Conservation (phyloP, 805 yeast genomes). For the Ogataea pilisensis region DNA sequence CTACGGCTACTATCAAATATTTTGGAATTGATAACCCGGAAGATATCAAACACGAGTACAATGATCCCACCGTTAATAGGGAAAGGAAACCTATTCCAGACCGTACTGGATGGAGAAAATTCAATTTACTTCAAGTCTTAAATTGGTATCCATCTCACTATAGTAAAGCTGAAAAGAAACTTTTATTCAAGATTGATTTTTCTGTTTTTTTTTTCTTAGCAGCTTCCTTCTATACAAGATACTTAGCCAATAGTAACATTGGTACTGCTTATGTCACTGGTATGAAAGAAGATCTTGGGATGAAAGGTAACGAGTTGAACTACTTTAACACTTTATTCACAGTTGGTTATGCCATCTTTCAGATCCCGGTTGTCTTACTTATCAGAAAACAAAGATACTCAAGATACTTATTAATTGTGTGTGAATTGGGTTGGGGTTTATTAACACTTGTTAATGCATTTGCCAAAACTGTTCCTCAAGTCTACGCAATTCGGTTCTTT, state of each 20-base stretch:
- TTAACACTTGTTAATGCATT: constrained; percentile 35
- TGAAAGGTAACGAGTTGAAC: constrained; percentile 21
- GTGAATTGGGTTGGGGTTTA: constrained; percentile 45
- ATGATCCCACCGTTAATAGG: constrained; percentile 10
- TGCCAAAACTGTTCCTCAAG: constrained; percentile 40
- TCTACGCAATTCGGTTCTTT: constrained; percentile 56
- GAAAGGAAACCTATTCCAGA: constrained; percentile 8
- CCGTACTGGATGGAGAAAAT: constrained; percentile 6
- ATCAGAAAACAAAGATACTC: constrained; percentile 46
- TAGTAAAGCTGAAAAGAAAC: constrained; percentile 5
- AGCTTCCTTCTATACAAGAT: constrained; percentile 46
- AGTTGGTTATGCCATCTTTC: constrained; percentile 54
- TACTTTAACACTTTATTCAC: constrained; percentile 25
- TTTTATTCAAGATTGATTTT: constrained; percentile 3
- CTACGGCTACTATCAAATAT: not conserved
- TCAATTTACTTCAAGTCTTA: constrained; percentile 11
- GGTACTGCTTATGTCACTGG: constrained; percentile 65
- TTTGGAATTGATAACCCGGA: constrained; percentile 9
- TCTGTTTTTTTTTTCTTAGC: constrained; percentile 22
- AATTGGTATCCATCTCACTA: constrained; percentile 17
- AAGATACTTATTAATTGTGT: constrained; percentile 43
- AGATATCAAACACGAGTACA: constrained; percentile 12
- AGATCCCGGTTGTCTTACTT: constrained; percentile 54
- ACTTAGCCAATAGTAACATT: constrained; percentile 54
- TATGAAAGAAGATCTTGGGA: constrained; percentile 45